These are phyloP conservation scores for Pseudohalonectria lignicola DNA, from an alignment of 2,329 filamentous ascomycete genomes.

Conservation along the genomic window DNA sequence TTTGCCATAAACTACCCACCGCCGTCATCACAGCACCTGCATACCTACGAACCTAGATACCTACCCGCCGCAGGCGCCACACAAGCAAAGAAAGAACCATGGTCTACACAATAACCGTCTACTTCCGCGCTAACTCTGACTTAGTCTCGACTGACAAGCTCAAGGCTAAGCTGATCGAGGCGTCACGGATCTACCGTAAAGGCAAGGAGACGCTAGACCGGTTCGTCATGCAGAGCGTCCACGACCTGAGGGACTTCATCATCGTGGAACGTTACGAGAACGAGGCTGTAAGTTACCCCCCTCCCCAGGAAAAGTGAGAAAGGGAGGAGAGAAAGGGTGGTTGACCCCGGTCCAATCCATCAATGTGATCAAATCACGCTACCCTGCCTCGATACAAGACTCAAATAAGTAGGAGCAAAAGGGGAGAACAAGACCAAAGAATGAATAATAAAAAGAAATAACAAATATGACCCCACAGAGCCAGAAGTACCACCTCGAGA, in stretches of 20 bases:
- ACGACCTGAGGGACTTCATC: constrained; percentile 59
- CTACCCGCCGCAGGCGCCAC: background rate
- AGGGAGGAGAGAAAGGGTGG: too few relatives aligned
- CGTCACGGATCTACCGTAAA: constrained; percentile 63
- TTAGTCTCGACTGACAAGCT: constrained; percentile 53
- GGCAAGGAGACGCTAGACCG: constrained; percentile 61
- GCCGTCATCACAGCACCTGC: too few relatives aligned
- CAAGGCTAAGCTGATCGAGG: constrained; percentile 62
- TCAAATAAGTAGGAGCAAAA: too few relatives aligned
- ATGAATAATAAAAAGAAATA: too few relatives aligned
- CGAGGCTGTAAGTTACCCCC: constrained; percentile 46
- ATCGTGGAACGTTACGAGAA: constrained; percentile 65
- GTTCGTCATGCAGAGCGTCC: constrained; percentile 68
- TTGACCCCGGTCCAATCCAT: too few relatives aligned
- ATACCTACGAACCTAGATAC: too few relatives aligned
- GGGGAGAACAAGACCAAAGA: too few relatives aligned
- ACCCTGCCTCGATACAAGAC: too few relatives aligned
- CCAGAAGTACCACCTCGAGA: constrained; percentile 53
- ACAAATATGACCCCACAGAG: constrained; percentile 19
- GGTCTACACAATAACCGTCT: constrained; percentile 60
- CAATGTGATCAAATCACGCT: too few relatives aligned
- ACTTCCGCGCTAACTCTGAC: constrained; percentile 60
- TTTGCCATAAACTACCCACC: too few relatives aligned
- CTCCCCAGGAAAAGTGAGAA: too few relatives aligned
- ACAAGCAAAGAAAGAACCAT: constrained; percentile 26